These are phyloP conservation scores for Erodium moschatum DNA, from an alignment of 441 rosid genomes.

Conservation along the genomic window DNA sequence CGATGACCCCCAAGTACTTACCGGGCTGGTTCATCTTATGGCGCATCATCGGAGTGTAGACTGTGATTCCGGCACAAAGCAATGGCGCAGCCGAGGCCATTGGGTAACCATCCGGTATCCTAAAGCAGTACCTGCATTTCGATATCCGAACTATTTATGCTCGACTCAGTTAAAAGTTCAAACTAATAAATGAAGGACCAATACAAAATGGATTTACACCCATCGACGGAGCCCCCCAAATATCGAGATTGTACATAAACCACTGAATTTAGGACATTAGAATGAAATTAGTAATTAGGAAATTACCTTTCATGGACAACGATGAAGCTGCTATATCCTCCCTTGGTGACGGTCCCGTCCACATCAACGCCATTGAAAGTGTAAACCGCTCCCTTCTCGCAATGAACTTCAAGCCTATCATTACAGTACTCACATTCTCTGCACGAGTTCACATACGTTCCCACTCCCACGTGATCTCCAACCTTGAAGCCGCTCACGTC, in stretches of 20 bases:
- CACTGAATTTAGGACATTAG: too few relatives aligned
- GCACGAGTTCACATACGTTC: slow-evolving; percentile 76
- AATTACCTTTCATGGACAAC: slow-evolving; percentile 61
- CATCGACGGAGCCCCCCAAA: too few relatives aligned
- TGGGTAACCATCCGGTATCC: slow-evolving; percentile 18
- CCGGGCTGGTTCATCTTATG: slow-evolving; percentile 23
- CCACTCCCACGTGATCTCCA: slow-evolving; percentile 83
- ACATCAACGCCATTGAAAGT: slow-evolving; percentile 63
- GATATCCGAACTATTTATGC: not conserved
- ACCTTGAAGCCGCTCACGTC: slow-evolving; percentile 49
- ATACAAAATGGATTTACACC: too few relatives aligned
- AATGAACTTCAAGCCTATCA: slow-evolving; percentile 40
- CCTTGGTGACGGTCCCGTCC: slow-evolving; percentile 74
- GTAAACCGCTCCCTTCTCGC: slow-evolving; percentile 41
- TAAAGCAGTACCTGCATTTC: slow-evolving; percentile 19
- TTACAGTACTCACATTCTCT: slow-evolving; percentile 64
- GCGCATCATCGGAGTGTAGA: slow-evolving; percentile 21
- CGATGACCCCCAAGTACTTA: slow-evolving; percentile 19
- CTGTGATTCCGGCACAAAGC: slow-evolving; percentile 22
- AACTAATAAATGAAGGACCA: too few relatives aligned
- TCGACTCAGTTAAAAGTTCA: too few relatives aligned
- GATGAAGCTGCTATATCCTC: slow-evolving; percentile 71
- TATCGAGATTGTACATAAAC: too few relatives aligned
- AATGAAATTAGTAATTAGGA: not conserved
- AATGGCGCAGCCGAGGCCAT: slow-evolving; percentile 17